Base-by-base conservation (phyloP, 2,329 filamentous ascomycete species). In the Penicillium sp. region DNA sequence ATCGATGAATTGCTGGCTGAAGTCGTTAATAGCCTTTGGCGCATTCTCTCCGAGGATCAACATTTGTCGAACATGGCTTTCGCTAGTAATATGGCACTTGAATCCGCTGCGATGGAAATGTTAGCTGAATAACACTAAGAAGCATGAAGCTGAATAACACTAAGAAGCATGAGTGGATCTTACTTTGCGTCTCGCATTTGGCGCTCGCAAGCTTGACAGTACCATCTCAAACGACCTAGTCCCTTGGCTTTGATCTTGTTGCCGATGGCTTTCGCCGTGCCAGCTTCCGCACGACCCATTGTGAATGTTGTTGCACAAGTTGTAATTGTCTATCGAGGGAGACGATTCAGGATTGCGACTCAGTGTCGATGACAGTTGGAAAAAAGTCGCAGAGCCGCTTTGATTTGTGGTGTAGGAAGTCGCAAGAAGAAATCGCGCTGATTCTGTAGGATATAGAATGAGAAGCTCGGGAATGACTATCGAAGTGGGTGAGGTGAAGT, bases 211-310 rank as follows among this genome's bases (percentile, higher is more conserved):
- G 89, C 85, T 71, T 45, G 41, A 35, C 53, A 97, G 78, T 93
- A 98, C 90, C 91, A 99, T 72, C 93, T 85, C 53, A 99, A 81
- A 7, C 93, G 84, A 69, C 95, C 89, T 16, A 86, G 75, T 43
- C 80, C 80, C 67, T 79, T 78, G 61, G 86, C 84, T 77, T 96
- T 97, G 80, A 96, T 88, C 77, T 92, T 89, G 79, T 98, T 98
- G 76, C 85, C 86, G 58, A 98, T 84, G 73, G 91, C 85, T 78
- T 97, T 98, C n/a, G 89, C 91, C 55, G 88, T 90, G 62, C 95
- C 95, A 53, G 91, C 87, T 80, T 98, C 95, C 68, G 95, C 95
- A 80, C 90, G 91, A 52, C 89, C 88, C 93, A 98, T 98, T 52
- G 72, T 88, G 79, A 21, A 29, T 47, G 43, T 24, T 26, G 26